phyloP scores from a whole-genome alignment of 495 filamentous ascomycete genomes.

The Penicillium psychrofluorescens region DNA sequence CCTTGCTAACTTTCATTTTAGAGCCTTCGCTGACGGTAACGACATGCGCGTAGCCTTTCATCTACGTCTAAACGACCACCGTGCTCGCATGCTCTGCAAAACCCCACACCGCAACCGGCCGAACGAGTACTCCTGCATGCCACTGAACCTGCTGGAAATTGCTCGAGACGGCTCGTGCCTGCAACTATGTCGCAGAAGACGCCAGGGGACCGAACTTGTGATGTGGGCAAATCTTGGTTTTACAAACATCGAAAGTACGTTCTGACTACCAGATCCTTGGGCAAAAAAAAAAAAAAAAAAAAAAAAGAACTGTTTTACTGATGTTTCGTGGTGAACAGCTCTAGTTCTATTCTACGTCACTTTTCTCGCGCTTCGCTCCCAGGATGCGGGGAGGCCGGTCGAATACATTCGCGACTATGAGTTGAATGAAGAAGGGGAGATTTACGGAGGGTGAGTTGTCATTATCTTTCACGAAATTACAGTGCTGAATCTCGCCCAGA shows the following conservation, averaged over 20 bases:
- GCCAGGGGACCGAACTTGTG: constrained; percentile 31
- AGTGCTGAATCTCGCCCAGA: constrained; percentile 30
- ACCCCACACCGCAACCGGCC: constrained; percentile 25
- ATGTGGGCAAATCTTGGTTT: constrained; percentile 55
- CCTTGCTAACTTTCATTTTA: constrained; percentile 4
- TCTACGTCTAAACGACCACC: constrained; percentile 43
- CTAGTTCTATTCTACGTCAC: constrained; percentile 77
- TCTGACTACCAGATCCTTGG: no score
- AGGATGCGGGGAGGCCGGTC: constrained; percentile 49
- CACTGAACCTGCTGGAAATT: constrained; percentile 47
- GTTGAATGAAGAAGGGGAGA: constrained; percentile 53
- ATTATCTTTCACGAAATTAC: neutral
- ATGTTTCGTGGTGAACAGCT: constrained; percentile 19
- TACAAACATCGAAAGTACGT: constrained; percentile 50
- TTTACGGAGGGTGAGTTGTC: constrained; percentile 59
- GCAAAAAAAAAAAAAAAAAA: no score
- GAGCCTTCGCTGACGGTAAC: constrained; percentile 30
- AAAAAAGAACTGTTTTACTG: no score
- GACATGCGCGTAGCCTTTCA: constrained; percentile 51
- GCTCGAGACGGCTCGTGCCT: constrained; percentile 45
- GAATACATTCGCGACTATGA: constrained; percentile 51
- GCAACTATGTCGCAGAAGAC: constrained; percentile 45
- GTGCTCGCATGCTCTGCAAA: constrained; percentile 52
- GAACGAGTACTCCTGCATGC: constrained; percentile 40
- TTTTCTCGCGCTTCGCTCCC: constrained; percentile 66